Percentiles rank a stretch among this genome's conserved stretches.
Conservation (phyloP, 495 filamentous ascomycete species). For the Hypoxylon trugodes region DNA sequence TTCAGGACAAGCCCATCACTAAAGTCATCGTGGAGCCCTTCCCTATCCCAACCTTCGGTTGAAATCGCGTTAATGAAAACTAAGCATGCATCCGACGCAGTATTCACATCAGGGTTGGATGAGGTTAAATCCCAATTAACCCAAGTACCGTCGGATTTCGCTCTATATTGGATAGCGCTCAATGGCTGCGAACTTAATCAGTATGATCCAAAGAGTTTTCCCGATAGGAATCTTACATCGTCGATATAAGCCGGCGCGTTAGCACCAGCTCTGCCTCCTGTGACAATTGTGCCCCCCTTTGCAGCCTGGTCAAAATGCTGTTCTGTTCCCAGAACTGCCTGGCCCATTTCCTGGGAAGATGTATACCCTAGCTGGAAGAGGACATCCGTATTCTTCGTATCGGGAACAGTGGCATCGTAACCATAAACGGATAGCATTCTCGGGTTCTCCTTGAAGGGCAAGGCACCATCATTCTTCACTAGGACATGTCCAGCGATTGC, state of each 20-base stretch:
- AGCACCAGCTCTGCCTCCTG: constrained; percentile 62
- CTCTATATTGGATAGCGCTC: constrained; percentile 64
- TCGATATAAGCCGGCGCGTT: constrained; percentile 57
- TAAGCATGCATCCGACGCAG: constrained; percentile 70
- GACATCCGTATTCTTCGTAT: constrained; percentile 44
- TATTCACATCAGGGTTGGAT: constrained; percentile 50
- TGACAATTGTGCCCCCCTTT: constrained; percentile 54
- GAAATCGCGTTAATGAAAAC: constrained; percentile 71
- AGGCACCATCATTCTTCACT: constrained; percentile 65
- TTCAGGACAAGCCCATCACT: constrained; percentile 64
- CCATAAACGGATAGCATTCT: constrained; percentile 59
- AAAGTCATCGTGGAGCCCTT: constrained; percentile 56
- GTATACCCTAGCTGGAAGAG: constrained; percentile 46
- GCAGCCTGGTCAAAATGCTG: constrained; percentile 45
- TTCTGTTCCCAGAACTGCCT: constrained; percentile 41
- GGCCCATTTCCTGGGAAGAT: constrained; percentile 44
- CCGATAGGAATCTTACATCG: constrained; percentile 28
- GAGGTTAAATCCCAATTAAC: constrained; percentile 58
- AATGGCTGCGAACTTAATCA: constrained; percentile 57
- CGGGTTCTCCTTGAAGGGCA: constrained; percentile 62
- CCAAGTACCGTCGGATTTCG: constrained; percentile 63
- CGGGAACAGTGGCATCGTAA: constrained; percentile 50
- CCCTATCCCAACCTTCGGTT: constrained; percentile 62
- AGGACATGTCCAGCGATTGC: constrained; percentile 67
- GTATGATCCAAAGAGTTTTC: background rate